Percentiles rank a stretch among this genome's conserved stretches.
These are phyloP conservation scores for Neonectria punicea DNA, from an alignment of 2,329 filamentous ascomycete genomes.

Conservation along the genomic window DNA sequence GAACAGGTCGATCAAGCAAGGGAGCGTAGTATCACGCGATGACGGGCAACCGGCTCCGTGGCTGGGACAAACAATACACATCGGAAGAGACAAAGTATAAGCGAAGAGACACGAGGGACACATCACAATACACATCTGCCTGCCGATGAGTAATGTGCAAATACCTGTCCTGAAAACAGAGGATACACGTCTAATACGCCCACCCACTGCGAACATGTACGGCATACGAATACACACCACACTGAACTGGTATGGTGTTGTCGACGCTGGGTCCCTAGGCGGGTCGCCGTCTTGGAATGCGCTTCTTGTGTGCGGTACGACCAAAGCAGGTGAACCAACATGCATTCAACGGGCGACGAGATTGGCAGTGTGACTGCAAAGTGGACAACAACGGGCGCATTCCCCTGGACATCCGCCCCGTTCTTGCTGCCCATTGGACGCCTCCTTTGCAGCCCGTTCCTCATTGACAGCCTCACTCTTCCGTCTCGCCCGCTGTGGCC, in stretches of 20 bases:
- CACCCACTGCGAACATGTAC: not conserved
- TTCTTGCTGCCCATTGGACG: conserved; percentile 35
- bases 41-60: not conserved
- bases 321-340: conserved; percentile 24
- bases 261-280: not conserved
- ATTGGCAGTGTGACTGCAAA: conserved; percentile 36
- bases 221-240: not conserved
- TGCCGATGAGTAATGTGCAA: conserved; percentile 11
- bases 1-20: conserved; percentile 13
- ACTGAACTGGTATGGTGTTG: conserved; percentile 4
- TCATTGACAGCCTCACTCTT: conserved; percentile 40
- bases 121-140: not conserved
- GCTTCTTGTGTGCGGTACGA: conserved; percentile 4
- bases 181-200: conserved; percentile 3
- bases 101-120: conserved; percentile 10
- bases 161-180: conserved; percentile 7
- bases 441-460: conserved; percentile 33
- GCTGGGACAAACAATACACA: conserved; percentile 13
- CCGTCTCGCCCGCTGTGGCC: conserved; percentile 8
- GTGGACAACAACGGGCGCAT: conserved; percentile 36
- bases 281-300: conserved; percentile 15
- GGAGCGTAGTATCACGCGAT: conserved; percentile 16
- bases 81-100: not conserved
- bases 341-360: conserved; percentile 37
- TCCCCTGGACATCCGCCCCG: conserved; percentile 17